Conservation (phyloP, 1,284 basidiomycete genomes). For the Fistulina hepatica region DNA sequence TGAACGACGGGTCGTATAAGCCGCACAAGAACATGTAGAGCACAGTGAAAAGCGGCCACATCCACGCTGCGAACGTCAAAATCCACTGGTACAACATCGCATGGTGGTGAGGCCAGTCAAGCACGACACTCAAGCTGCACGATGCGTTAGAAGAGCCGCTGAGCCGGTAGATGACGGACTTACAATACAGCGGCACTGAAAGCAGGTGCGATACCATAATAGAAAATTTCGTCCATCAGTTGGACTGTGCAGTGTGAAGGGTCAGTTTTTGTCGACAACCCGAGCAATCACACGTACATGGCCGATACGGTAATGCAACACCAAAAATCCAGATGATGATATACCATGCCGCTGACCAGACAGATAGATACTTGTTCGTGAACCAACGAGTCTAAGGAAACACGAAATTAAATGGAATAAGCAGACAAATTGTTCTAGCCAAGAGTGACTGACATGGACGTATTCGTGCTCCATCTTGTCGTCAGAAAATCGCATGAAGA, state of each 20-base stretch:
- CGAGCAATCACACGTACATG: slow-evolving; percentile 50
- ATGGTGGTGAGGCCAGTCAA: slow-evolving; percentile 58
- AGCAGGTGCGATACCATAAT: slow-evolving; percentile 37
- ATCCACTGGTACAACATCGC: slow-evolving; percentile 47
- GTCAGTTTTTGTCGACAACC: slow-evolving; percentile 55
- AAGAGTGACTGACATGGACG: slow-evolving; percentile 22
- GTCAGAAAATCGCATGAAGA: slow-evolving; percentile 45
- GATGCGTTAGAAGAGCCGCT: slow-evolving; percentile 23
- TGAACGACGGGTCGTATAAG: slow-evolving; percentile 29
- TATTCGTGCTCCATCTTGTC: slow-evolving; percentile 51
- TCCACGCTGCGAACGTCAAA: slow-evolving; percentile 50
- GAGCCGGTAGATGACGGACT: slow-evolving; percentile 30
- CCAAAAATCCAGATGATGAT: slow-evolving; percentile 60
- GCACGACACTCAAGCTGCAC: slow-evolving; percentile 46
- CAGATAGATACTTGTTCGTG: slow-evolving; percentile 36
- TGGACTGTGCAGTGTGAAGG: slow-evolving; percentile 38
- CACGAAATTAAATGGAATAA: slow-evolving; percentile 5
- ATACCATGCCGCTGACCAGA: slow-evolving; percentile 58
- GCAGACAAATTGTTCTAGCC: no score
- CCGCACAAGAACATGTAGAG: slow-evolving; percentile 42
- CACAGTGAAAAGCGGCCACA: slow-evolving; percentile 7
- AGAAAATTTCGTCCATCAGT: slow-evolving; percentile 47
- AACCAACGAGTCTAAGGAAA: slow-evolving; percentile 31
- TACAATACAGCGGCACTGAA: slow-evolving; percentile 30
- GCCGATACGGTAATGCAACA: slow-evolving; percentile 34